Evolutionary conservation across 148 eudicot genomes (phyloP).

Genomic region (Spergularia marina): DNA sequence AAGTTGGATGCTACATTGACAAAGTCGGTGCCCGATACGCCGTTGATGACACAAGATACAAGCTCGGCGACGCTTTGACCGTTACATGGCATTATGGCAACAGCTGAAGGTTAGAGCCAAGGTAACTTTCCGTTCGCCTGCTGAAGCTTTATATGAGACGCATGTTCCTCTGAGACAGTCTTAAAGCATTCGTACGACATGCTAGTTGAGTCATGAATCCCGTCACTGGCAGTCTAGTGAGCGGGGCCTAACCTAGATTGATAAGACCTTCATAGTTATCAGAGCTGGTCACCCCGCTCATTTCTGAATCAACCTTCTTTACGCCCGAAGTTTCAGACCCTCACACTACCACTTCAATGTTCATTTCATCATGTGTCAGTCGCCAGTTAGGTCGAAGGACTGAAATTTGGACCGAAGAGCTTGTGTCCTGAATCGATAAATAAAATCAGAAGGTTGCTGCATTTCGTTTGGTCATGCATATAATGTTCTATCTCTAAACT

Average conservation of each 20-base stretch:
- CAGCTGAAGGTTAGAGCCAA: neutral
- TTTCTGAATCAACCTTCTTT: no score
- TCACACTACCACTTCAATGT: no score
- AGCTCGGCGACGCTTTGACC: constrained; percentile 25
- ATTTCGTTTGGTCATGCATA: no score
- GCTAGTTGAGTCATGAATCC: neutral
- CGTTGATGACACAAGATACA: constrained; percentile 28
- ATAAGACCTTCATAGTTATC: neutral
- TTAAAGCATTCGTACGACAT: neutral
- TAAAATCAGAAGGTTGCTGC: no score
- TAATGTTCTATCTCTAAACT: neutral
- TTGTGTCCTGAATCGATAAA: neutral
- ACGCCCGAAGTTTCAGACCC: no score
- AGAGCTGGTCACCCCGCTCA: neutral
- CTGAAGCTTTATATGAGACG: neutral
- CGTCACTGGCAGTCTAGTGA: no score
- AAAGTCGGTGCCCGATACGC: constrained; percentile 36
- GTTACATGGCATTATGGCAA: constrained; percentile 7
- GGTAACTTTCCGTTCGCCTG: constrained; percentile 12
- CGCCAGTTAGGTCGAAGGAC: no score
- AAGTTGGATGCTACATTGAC: constrained; percentile 86
- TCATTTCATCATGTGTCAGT: no score
- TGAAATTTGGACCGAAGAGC: no score
- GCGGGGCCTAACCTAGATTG: no score
- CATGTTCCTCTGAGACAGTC: neutral